Evolutionary conservation across 768 basidiomycete genomes (phyloP), one percentile per base, ranked within the genome.

Genomic region (Albatrellus ellisii): DNA sequence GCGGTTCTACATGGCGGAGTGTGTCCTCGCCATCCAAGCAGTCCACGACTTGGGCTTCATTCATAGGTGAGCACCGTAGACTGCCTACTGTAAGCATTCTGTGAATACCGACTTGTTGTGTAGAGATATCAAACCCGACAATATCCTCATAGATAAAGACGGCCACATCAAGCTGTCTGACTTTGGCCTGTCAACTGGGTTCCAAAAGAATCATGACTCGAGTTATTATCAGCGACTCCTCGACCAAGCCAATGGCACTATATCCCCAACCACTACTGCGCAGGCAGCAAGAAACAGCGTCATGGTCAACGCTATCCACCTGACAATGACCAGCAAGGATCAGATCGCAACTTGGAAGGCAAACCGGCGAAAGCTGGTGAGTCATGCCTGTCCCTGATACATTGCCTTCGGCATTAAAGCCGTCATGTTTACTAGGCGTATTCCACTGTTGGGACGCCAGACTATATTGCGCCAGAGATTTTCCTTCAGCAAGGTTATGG

Each of bases 61-160:
- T 48, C 95, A 98, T 60, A 82, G 92, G 90, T 88, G 46, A 38
- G 81, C 51, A 15, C 39, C 11, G 25, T 22, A 8, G 2, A 24
- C 15, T 54, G 18, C 28, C 27, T 26, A 21, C 15, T 39, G 26
- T 22, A 41, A 18, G n/a, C n/a, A n/a, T 32, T 29, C 40, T 24
- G 42, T 21, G 36, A 21, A 26, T 11, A 12, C 46, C 40, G 39
- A 43, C n/a, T 37, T 26, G n/a, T 36, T 36, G 29, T 46, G 18
- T 61, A 94, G 94, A 51, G 94, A 99, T 58, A 98, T 99, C 62
- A 99, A 99, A 62, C 94, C 94, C 14, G 94, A 99, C 63, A 99
- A 99, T 57, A 95, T 99, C 54, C 72, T 99, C 45, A 99, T 99
- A 53, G 95, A 99, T 59, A 88, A 91, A 56, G 80, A 86, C 42